Percentiles rank a stretch among this genome's conserved stretches.
Evolutionary conservation across 257 asterid genomes (phyloP).

Genomic region (Jaltomata sinuosa): DNA sequence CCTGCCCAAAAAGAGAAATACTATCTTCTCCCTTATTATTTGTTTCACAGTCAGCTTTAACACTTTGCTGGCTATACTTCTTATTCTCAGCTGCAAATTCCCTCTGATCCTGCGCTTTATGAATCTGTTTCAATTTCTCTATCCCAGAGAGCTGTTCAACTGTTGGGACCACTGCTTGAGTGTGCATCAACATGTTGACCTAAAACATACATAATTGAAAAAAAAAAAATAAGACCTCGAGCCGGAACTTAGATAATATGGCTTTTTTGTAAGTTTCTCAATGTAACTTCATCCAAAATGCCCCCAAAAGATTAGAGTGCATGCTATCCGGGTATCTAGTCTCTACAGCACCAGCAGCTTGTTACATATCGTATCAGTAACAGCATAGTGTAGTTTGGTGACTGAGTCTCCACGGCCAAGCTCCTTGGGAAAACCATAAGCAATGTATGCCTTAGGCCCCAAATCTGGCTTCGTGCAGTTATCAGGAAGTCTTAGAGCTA

Average conservation of each 20-base stretch:
- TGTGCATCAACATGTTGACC: conserved; percentile 80
- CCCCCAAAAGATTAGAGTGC: background rate
- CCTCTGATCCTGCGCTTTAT: background rate
- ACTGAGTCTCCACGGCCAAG: background rate
- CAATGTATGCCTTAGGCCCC: background rate
- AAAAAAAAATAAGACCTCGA: background rate
- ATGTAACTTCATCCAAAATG: too few relatives aligned
- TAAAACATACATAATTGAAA: conserved; percentile 14
- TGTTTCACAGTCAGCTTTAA: background rate
- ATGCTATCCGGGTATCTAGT: background rate
- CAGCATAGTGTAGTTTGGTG: background rate
- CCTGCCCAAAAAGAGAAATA: background rate
- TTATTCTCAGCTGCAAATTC: conserved; percentile 1
- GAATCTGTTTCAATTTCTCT: conserved; percentile 18
- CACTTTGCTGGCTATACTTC: too few relatives aligned
- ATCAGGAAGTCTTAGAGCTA: background rate
- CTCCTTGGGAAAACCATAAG: background rate
- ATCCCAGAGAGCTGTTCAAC: conserved; percentile 19
- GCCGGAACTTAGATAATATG: background rate
- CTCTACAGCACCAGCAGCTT: background rate
- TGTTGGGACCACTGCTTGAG: conserved; percentile 19
- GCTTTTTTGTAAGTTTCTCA: background rate
- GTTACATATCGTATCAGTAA: background rate
- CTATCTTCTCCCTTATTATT: background rate
- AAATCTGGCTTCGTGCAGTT: background rate